Conservation (phyloP, 176 grass and related monocot genomes). For the Oryza rufipogon region DNA sequence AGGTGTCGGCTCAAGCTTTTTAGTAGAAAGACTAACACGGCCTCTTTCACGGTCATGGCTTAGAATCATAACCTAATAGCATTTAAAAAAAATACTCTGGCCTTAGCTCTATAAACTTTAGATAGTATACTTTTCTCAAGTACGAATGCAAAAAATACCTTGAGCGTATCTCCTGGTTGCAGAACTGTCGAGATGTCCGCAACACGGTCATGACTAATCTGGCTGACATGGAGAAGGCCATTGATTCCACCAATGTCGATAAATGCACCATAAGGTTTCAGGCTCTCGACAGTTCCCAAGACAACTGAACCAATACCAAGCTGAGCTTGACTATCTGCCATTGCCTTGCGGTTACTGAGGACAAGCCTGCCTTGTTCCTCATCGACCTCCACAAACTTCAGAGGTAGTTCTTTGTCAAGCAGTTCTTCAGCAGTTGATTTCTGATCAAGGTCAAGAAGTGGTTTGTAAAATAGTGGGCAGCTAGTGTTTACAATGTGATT, state of each 20-base stretch:
- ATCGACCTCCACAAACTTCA: slow-evolving; percentile 95
- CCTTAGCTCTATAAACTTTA: slow-evolving; percentile 31
- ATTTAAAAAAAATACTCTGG: not conserved
- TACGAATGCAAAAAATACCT: slow-evolving; percentile 58
- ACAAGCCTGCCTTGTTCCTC: slow-evolving; percentile 92
- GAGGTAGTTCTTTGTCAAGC: slow-evolving; percentile 72
- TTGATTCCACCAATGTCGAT: slow-evolving; percentile 97
- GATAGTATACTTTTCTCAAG: slow-evolving; percentile 16
- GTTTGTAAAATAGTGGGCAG: slow-evolving; percentile 5
- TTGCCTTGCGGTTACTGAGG: slow-evolving; percentile 93
- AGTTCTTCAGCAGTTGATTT: slow-evolving; percentile 81
- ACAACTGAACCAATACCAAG: slow-evolving; percentile 96
- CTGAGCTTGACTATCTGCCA: slow-evolving; percentile 93
- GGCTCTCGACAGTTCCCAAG: slow-evolving; percentile 86
- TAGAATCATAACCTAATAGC: slow-evolving; percentile 84
- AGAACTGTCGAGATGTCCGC: slow-evolving; percentile 90
- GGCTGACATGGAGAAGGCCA: slow-evolving; percentile 97
- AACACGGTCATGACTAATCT: slow-evolving; percentile 98
- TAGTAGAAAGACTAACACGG: slow-evolving; percentile 91
- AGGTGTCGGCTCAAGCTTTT: slow-evolving; percentile 93
- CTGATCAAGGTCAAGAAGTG: slow-evolving; percentile 45
- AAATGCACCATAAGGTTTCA: slow-evolving; percentile 95
- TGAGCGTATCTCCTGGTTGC: slow-evolving; percentile 89
- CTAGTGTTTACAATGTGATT: not conserved
- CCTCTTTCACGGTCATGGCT: slow-evolving; percentile 98